A percentile compares a stretch with the other conserved stretches of the same genome.
Evolutionary conservation across 495 filamentous ascomycete genomes (phyloP).

Genomic region (Trichoderma reesei): DNA sequence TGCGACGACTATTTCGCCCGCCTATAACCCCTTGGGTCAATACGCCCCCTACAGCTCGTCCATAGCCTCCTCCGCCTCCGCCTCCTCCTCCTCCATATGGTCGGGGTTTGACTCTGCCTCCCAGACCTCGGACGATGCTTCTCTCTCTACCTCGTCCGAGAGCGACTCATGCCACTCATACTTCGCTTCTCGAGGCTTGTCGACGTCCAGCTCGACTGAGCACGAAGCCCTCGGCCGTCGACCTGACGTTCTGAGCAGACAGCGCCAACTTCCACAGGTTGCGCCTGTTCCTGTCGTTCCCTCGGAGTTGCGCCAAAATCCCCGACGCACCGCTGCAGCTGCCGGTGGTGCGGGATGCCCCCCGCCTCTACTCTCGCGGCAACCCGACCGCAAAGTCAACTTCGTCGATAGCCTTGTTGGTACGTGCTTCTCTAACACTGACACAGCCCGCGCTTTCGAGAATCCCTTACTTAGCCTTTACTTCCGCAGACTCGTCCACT

Average conservation of each 20-base stretch:
- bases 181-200: slow-evolving; percentile 17
- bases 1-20: slow-evolving; percentile 35
- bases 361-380: slow-evolving; percentile 65
- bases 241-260: slow-evolving; percentile 17
- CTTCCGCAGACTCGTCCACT: slow-evolving; percentile 76
- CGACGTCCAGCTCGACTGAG: slow-evolving; percentile 20
- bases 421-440: slow-evolving; percentile 50
- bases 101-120: slow-evolving; percentile 54
- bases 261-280: slow-evolving; percentile 23
- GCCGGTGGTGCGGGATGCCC: slow-evolving; percentile 52
- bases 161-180: slow-evolving; percentile 35
- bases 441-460: slow-evolving; percentile 14
- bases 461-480: slow-evolving; percentile 21
- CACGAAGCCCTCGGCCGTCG: slow-evolving; percentile 10
- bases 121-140: slow-evolving; percentile 45
- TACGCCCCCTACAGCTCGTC: slow-evolving; percentile 55
- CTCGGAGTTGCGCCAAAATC: slow-evolving; percentile 66
- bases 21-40: slow-evolving; percentile 31
- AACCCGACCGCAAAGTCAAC: slow-evolving; percentile 86
- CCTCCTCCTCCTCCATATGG: slow-evolving; percentile 69
- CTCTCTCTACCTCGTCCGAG: slow-evolving; percentile 37
- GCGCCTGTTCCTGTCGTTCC: slow-evolving; percentile 39
- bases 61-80: slow-evolving; percentile 61
- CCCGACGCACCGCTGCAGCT: slow-evolving; percentile 55
- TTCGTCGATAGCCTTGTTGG: slow-evolving; percentile 98